A percentile compares a stretch with the other conserved stretches of the same genome.
Evolutionary conservation across 2,329 filamentous ascomycete species (phyloP).

Genomic region (Paecilomyces sp.): DNA sequence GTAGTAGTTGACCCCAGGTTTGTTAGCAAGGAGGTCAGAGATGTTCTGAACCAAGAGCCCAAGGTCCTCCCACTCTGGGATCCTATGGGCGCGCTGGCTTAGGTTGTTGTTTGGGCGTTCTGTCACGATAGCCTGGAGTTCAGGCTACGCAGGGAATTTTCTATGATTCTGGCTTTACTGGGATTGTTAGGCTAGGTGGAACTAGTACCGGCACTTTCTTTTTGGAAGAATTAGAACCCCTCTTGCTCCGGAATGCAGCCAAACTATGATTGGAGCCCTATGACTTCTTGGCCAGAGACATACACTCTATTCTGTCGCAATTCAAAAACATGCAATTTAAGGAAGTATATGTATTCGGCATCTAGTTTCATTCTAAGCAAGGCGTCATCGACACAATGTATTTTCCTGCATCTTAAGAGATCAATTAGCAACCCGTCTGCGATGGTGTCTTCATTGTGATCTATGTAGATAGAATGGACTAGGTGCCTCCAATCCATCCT

Average conservation of each 20-base stretch:
- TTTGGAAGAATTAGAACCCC: background rate
- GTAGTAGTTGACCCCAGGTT: slow-evolving; percentile 72
- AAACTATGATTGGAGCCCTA: background rate
- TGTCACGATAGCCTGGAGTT: background rate
- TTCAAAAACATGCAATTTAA: background rate
- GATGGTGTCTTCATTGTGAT: background rate
- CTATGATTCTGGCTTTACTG: background rate
- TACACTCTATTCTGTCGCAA: background rate
- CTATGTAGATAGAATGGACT: background rate
- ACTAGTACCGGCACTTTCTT: background rate
- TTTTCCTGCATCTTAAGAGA: background rate
- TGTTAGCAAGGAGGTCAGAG: slow-evolving; percentile 57
- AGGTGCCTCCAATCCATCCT: background rate
- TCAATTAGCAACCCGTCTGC: background rate
- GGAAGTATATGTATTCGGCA: background rate
- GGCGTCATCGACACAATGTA: background rate
- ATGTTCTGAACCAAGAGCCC: slow-evolving; percentile 64
- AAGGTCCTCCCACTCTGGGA: slow-evolving; percentile 71
- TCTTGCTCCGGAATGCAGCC: background rate
- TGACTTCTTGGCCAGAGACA: background rate
- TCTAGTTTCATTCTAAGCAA: background rate
- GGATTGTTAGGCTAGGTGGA: background rate
- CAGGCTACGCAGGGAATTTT: background rate
- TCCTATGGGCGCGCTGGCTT: slow-evolving; percentile 69
- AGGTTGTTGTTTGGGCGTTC: slow-evolving; percentile 13